These are phyloP conservation scores for Asterella californica DNA, from an alignment of 225 moss, liverwort and hornwort species.

Conservation along the genomic window DNA sequence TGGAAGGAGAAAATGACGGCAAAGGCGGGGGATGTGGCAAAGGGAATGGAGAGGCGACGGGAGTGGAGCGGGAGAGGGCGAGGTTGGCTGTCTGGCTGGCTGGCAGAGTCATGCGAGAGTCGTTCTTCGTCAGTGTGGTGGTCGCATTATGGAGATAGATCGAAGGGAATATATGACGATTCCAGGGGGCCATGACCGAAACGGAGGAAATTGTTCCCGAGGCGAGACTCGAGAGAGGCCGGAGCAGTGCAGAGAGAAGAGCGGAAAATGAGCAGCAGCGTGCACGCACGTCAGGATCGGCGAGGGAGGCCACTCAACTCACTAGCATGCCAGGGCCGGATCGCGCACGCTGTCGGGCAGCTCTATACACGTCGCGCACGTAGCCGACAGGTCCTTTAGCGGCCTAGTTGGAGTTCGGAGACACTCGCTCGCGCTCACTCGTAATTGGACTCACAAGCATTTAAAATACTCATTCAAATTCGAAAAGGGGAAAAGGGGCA, in stretches of 20 bases:
- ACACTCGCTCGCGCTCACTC: not conserved
- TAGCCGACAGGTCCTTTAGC: constrained; percentile 15
- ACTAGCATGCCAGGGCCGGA: constrained; percentile 12
- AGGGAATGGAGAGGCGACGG: not conserved
- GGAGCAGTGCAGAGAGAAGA: not conserved
- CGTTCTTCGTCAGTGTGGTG: not conserved
- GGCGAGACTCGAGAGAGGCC: not conserved
- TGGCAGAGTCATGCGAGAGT: not conserved
- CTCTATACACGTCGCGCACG: constrained; percentile 22
- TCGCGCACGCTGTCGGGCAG: constrained; percentile 13
- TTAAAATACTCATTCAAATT: not conserved
- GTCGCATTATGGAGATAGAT: not conserved
- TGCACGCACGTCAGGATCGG: constrained; percentile 19
- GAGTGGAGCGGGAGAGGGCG: not conserved
- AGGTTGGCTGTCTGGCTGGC: not conserved
- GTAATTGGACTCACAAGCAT: not conserved
- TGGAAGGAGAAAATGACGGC: not conserved
- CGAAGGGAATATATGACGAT: not conserved
- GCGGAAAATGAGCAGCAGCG: constrained; percentile 16
- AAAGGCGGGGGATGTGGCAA: not conserved
- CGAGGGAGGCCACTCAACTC: constrained; percentile 16
- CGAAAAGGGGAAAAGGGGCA: no score
- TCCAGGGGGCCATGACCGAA: not conserved
- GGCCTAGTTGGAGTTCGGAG: not conserved
- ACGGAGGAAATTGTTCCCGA: not conserved